Percentiles rank a stretch among this genome's conserved stretches.
Evolutionary conservation across 306 rosid genomes (phyloP).

Genomic region (Carpinus fangiana): DNA sequence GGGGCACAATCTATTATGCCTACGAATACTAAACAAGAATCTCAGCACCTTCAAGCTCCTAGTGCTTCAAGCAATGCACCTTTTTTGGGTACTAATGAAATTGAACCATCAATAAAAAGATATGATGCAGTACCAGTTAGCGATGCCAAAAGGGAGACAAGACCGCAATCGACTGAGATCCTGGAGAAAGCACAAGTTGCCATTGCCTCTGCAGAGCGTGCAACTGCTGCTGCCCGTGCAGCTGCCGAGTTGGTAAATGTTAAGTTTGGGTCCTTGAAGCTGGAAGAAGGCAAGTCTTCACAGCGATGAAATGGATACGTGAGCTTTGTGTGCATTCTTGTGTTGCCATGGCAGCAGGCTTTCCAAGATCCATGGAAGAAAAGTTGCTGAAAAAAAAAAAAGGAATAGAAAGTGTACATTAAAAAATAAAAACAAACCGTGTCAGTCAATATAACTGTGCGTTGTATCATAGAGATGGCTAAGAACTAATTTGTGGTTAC

Average conservation of each 20-base stretch:
- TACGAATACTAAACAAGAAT: conserved; percentile 35
- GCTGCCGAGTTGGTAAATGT: conserved; percentile 69
- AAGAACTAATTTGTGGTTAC: neutral
- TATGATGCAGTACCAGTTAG: conserved; percentile 21
- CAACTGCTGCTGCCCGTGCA: conserved; percentile 78
- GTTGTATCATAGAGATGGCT: conserved; percentile 17
- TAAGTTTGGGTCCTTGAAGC: conserved; percentile 47
- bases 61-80: conserved; percentile 38
- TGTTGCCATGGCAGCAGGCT: conserved; percentile 12
- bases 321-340: neutral
- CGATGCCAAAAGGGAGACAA: conserved; percentile 45
- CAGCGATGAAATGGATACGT: conserved; percentile 27
- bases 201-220: conserved; percentile 85
- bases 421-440: neutral
- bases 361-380: neutral
- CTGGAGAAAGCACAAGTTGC: conserved; percentile 84
- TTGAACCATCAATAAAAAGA: conserved; percentile 50
- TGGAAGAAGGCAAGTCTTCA: conserved; percentile 50
- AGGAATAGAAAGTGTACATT: neutral
- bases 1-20: conserved; percentile 34
- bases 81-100: conserved; percentile 39
- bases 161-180: conserved; percentile 52
- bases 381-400: neutral
- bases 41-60: conserved; percentile 42
- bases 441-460: conserved; percentile 15